Base-by-base conservation (phyloP, 2,329 filamentous ascomycete species). In the Dryadomyces quercivorus region DNA sequence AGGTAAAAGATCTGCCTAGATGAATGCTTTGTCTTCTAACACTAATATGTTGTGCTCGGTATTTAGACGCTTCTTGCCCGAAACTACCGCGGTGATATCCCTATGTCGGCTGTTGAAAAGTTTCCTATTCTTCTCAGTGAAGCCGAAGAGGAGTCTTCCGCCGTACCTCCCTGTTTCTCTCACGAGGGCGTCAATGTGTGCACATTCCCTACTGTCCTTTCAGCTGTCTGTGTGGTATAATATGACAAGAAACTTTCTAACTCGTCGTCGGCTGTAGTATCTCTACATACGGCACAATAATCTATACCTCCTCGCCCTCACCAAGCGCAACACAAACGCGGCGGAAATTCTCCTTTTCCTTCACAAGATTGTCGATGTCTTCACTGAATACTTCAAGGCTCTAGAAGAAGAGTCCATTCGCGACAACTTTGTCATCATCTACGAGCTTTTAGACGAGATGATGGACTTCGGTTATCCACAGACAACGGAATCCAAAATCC, bases 391-490 rank as follows among this genome's bases (percentile, higher is more conserved):
- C 76, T 98, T 98, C 79, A 98, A 98, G 71, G 92, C 94, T 60
- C 79, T 98, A 57, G 93, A 98, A 71, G 93, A 98, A 70, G 93
- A 98, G 72, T 95, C 89, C 63, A 98, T 98, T 69, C 84, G 93
- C 63, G 93, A 98, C 76, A 98, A 98, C 75, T 98, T 98, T 67
- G 93, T 98, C 69, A 84, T 98, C 67, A 98, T 98, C 66, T 98
- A 98, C 76, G 93, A 98, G 72, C 74, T 98, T 58, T 81, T 98
- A 59, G 93, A 98, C 67, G 93, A 98, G 75, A 98, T 98, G 93
- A 98, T 98, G 93, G 93, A 98, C 72, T 98, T 98, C 76, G 93
- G 93, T 59, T 96, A 98, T 69, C 93, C 93, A 6, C 93, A 98
- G 70, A 98, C 93, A 10, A 98, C 93, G 61, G 93, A 98, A 71